phyloP scores from a whole-genome alignment of 2,329 filamentous ascomycete genomes.

The Trichoderma sp. region DNA sequence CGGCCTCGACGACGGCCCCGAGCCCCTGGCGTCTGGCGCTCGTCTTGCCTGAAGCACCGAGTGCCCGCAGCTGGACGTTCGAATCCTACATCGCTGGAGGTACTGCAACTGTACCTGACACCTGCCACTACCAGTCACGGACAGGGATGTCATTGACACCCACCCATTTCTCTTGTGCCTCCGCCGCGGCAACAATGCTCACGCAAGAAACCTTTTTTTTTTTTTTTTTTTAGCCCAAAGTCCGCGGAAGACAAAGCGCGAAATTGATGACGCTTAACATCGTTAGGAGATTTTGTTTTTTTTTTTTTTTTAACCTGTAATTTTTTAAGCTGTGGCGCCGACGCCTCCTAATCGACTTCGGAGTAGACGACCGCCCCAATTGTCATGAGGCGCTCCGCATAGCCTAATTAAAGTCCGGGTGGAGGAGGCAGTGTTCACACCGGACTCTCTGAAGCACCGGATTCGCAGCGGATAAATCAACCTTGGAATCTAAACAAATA shows the following conservation, averaged over 20 bases:
- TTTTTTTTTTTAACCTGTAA: too few species aligned
- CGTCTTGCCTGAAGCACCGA: slow-evolving; percentile 12
- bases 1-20: neutral
- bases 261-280: neutral
- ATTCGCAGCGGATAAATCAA: slow-evolving; percentile 12
- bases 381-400: slow-evolving; percentile 9
- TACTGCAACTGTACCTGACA: neutral
- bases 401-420: slow-evolving; percentile 11
- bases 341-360: slow-evolving; percentile 12
- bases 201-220: neutral
- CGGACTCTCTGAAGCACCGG: slow-evolving; percentile 4
- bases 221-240: neutral
- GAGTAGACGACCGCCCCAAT: slow-evolving; percentile 2
- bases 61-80: neutral
- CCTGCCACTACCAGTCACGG: slow-evolving; percentile 5
- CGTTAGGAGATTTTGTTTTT: neutral
- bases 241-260: neutral
- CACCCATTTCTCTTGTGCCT: neutral
- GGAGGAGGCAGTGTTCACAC: slow-evolving; percentile 6
- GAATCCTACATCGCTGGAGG: too few species aligned
- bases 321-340: slow-evolving; percentile 8
- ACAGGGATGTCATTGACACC: slow-evolving; percentile 9
- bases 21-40: slow-evolving; percentile 12
- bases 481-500: neutral
- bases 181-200: neutral